Evolutionary conservation across 2,329 filamentous ascomycete genomes (phyloP).

Genomic region (Camillea tinctor): DNA sequence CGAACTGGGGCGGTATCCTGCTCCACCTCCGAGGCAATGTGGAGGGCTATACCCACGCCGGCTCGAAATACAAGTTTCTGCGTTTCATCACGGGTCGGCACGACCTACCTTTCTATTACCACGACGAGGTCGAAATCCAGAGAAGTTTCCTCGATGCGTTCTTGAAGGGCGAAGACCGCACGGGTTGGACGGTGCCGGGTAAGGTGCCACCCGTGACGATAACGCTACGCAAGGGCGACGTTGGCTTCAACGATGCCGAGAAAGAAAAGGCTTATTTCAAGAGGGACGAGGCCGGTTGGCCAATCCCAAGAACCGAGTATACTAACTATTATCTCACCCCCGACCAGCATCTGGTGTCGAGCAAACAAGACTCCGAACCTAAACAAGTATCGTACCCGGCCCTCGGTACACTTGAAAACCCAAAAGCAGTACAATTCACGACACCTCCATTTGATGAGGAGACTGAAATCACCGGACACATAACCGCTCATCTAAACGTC

Average conservation of each 20-base stretch:
- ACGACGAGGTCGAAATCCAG: conserved; percentile 67
- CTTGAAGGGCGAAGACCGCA: conserved; percentile 63
- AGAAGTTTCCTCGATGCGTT: conserved; percentile 69
- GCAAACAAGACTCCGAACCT: conserved; percentile 25
- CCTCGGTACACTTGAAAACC: conserved; percentile 54
- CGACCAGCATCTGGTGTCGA: conserved; percentile 38
- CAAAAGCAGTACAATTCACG: conserved; percentile 56
- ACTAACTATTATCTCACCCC: conserved; percentile 59
- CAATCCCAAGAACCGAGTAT: conserved; percentile 64
- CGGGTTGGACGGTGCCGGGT: conserved; percentile 58
- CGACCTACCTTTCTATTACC: conserved; percentile 71
- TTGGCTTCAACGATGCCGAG: conserved; percentile 64
- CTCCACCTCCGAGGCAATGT: conserved; percentile 69
- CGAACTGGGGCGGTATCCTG: conserved; percentile 70
- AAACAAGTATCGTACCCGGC: conserved; percentile 57
- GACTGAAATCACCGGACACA: conserved; percentile 68
- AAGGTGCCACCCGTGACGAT: conserved; percentile 60
- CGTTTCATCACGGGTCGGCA: conserved; percentile 69
- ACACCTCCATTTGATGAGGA: conserved; percentile 58
- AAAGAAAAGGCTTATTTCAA: conserved; percentile 55
- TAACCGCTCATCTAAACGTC: conserved; percentile 63
- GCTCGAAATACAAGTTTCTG: conserved; percentile 66
- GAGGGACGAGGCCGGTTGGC: conserved; percentile 63
- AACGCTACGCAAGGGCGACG: conserved; percentile 63
- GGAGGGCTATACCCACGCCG: conserved; percentile 61